phyloP scores from a whole-genome alignment of 805 yeast species.

The Candida khao-thaluensis region DNA sequence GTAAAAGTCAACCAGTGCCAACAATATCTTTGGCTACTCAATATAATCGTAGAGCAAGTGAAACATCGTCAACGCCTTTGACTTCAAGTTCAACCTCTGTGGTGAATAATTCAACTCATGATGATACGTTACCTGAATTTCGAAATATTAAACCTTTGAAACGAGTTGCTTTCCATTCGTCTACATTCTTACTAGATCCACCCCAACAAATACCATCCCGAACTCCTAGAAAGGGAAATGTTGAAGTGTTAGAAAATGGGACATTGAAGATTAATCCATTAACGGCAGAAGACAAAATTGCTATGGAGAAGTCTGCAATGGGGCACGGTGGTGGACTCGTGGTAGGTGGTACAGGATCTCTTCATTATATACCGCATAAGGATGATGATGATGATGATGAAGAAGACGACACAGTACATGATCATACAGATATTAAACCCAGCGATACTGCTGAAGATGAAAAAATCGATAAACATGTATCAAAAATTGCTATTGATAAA shows the following conservation, averaged over 20 bases:
- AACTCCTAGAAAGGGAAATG: conserved; percentile 77
- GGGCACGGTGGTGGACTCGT: conserved; percentile 65
- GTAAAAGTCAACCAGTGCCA: conserved; percentile 20
- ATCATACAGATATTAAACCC: background rate
- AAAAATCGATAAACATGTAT: conserved; percentile 25
- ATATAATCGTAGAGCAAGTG: conserved; percentile 16
- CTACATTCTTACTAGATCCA: conserved; percentile 43
- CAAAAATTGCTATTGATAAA: conserved; percentile 29
- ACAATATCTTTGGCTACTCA: conserved; percentile 16
- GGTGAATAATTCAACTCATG: background rate
- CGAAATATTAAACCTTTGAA: conserved; percentile 35
- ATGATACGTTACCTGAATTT: conserved; percentile 23
- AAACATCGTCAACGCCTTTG: conserved; percentile 3
- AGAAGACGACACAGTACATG: conserved; percentile 13
- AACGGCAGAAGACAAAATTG: conserved; percentile 50
- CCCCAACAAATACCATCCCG: conserved; percentile 94
- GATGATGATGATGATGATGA: conserved; percentile 18
- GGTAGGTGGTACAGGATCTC: conserved; percentile 75
- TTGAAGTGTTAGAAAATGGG: conserved; percentile 54
- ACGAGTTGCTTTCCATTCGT: conserved; percentile 43
- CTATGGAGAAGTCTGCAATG: conserved; percentile 39
- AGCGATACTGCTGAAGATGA: conserved; percentile 1
- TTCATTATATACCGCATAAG: conserved; percentile 36
- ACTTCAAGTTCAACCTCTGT: background rate
- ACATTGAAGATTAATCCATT: conserved; percentile 52